Base-by-base conservation (phyloP, 352 stramenopile genomes). In the Pythium sp. region DNA sequence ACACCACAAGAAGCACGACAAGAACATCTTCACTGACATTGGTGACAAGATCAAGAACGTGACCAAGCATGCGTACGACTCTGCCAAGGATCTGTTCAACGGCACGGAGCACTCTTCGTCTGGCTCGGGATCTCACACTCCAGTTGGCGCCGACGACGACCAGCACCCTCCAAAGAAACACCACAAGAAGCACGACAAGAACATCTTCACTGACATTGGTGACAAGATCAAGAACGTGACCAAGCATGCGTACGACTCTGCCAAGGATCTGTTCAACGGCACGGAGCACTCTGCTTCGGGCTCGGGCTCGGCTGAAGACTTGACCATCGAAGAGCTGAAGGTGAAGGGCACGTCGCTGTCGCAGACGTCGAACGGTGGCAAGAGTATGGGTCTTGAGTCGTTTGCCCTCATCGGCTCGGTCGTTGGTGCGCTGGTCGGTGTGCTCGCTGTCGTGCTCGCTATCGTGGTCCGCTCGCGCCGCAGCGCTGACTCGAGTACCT, bases 391-490 rank as follows among this genome's bases (percentile, higher is more conserved):
- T n/a, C 36, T 71, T 15, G 65, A 70, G 43, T 63, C 62, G 28
- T 70, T 71, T 62, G 65, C 69, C 15, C 20, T 72, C 8, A 68
- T 74, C 34, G 69, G 69, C 24, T 62, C 69, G 46, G 46, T 63
- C 14, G 54, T 68, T 6, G 69, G 69, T 53, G 69, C 69, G 36
- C 38, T 67, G 20, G 69, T 68, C 8, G 69, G 64, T 41, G 64
- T 72, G 38, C 36, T 74, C 32, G 38, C 47, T 14, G 26, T 71
- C 26, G 69, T 67, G 15, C 24, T 71, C 14, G 72, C 70, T 22
- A 67, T 83, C 49, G 69, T 62, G 26, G 65, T 76, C 2, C 78
- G 77, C 2, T 64, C 62, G 38, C 51, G 66, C n/a, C 73, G 75
- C 14, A 75, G 63, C n/a, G 63, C 72, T 30, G 46, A 18, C 32